Percentiles rank a stretch among this genome's conserved stretches.
Evolutionary conservation across 768 basidiomycete genomes (phyloP).

Genomic region (Hygrophoropsis aurantiaca): DNA sequence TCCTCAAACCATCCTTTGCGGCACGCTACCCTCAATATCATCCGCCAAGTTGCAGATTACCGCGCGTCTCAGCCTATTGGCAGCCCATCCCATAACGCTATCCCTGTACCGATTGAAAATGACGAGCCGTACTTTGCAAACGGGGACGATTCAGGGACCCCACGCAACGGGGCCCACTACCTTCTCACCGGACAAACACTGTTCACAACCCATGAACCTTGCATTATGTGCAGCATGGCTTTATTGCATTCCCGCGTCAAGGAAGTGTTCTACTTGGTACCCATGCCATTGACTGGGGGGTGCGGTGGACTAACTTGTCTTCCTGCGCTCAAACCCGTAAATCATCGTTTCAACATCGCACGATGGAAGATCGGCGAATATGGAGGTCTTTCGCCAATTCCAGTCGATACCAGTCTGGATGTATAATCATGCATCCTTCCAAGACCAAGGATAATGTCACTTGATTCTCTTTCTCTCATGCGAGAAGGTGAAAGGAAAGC

Average conservation of each 20-base stretch:
- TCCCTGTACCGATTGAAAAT: not conserved
- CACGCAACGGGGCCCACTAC: slow-evolving; percentile 74
- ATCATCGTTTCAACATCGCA: slow-evolving; percentile 81
- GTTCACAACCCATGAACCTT: slow-evolving; percentile 95
- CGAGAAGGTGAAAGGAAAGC: too few relatives aligned
- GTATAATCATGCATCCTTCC: too few relatives aligned
- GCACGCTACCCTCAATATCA: slow-evolving; percentile 79
- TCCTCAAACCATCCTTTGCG: slow-evolving; percentile 75
- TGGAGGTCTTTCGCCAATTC: slow-evolving; percentile 1
- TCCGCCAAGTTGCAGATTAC: slow-evolving; percentile 64
- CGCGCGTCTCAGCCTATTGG: slow-evolving; percentile 30
- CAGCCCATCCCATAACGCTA: slow-evolving; percentile 5
- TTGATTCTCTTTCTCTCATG: too few relatives aligned
- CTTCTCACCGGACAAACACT: slow-evolving; percentile 81
- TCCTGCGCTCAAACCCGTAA: slow-evolving; percentile 80
- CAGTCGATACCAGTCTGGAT: slow-evolving; percentile 26
- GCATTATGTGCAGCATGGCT: slow-evolving; percentile 98
- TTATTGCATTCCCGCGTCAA: slow-evolving; percentile 92
- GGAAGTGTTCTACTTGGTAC: slow-evolving; percentile 72
- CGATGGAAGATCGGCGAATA: slow-evolving; percentile 50
- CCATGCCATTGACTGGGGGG: slow-evolving; percentile 81
- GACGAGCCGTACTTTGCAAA: not conserved
- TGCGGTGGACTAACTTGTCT: slow-evolving; percentile 78
- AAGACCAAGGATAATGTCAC: too few relatives aligned
- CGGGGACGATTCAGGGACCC: slow-evolving; percentile 9